A percentile compares a stretch with the other conserved stretches of the same genome.
phyloP scores from a whole-genome alignment of 2,329 filamentous ascomycete genomes.

The Aureobasidium sp. region DNA sequence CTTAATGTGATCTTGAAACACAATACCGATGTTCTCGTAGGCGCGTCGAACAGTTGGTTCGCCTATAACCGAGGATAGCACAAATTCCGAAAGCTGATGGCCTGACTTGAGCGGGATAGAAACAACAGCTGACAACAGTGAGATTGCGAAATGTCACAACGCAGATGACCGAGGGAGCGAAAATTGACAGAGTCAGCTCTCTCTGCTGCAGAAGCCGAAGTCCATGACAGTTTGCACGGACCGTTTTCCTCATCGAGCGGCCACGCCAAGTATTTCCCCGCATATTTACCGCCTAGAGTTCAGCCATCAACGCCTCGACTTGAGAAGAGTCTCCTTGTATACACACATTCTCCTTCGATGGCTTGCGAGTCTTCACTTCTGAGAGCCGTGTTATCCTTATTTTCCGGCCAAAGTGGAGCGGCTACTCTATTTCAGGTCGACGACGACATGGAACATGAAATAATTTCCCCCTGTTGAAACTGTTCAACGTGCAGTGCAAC shows the following conservation, averaged over 20 bases:
- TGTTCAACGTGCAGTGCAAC: constrained; percentile 7
- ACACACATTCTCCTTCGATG: background rate
- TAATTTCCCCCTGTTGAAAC: constrained; percentile 14
- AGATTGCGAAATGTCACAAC: constrained; percentile 5
- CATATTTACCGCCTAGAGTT: background rate
- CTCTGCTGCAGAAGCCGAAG: constrained; percentile 1
- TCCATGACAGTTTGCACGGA: constrained; percentile 1
- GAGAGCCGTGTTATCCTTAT: background rate
- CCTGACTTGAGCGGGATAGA: background rate
- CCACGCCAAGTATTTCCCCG: background rate
- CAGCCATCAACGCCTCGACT: background rate
- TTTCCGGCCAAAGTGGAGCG: background rate
- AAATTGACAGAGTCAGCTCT: background rate
- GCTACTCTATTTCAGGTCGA: background rate
- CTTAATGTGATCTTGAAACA: background rate
- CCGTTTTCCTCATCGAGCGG: constrained; percentile 1
- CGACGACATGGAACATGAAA: background rate
- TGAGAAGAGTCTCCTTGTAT: background rate
- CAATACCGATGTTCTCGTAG: background rate
- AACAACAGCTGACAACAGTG: background rate
- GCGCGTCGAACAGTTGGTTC: background rate
- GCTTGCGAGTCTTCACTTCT: background rate
- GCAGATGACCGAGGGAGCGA: constrained; percentile 5
- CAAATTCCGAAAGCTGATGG: background rate
- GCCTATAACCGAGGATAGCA: background rate